Conservation (phyloP, 108 stramenopile species). For the Skeletonema costatum region DNA sequence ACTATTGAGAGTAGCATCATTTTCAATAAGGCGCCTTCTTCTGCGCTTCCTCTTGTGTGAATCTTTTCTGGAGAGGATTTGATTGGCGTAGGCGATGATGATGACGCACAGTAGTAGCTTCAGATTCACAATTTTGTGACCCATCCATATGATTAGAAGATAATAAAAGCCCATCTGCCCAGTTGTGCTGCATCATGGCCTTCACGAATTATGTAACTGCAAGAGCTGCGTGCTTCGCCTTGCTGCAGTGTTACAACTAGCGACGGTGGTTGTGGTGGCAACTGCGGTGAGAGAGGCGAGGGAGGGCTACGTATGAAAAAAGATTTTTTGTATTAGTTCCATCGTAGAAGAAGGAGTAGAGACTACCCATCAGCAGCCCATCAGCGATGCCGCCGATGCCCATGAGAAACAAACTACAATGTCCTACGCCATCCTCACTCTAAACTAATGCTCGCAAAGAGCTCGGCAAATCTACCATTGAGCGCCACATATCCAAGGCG, state of each 20-base stretch:
- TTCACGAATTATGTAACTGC: background rate
- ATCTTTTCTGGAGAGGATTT: background rate
- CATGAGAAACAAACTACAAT: background rate
- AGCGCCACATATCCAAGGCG: conserved; percentile 3
- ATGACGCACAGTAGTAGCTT: background rate
- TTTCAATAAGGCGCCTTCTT: background rate
- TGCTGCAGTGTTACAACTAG: too few relatives aligned
- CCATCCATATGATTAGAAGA: background rate
- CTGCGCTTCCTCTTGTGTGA: background rate
- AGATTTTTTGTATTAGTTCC: background rate
- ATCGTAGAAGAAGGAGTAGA: background rate
- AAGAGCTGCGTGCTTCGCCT: too few relatives aligned
- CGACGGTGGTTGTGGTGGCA: too few relatives aligned
- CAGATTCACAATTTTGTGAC: background rate
- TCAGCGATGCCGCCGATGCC: background rate
- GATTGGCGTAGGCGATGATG: background rate
- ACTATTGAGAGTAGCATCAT: background rate
- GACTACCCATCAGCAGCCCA: too few relatives aligned
- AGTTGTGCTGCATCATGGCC: background rate
- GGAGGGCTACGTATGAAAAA: background rate
- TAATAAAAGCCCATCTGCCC: background rate
- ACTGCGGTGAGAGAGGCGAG: too few relatives aligned
- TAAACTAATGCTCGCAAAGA: conserved; percentile 11
- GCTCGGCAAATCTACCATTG: background rate
- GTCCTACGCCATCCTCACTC: conserved; percentile 3